Conservation (phyloP, 1,284 basidiomycete genomes). For the Fomitopsis schrenkii region DNA sequence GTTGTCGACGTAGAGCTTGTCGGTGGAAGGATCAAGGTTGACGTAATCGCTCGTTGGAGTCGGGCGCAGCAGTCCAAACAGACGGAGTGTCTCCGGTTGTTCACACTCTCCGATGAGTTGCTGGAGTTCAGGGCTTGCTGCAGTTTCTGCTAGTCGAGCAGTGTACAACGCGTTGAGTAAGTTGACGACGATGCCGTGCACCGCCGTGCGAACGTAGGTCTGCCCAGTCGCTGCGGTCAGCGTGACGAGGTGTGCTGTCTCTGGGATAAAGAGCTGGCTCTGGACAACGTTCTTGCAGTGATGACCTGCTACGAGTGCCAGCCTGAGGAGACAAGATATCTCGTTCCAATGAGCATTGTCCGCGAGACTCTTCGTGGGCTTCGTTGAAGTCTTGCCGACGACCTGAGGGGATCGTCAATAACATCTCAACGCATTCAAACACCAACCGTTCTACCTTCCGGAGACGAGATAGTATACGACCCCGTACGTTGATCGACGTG, state of each 20-base stretch:
- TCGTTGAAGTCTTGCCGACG: conserved; percentile 68
- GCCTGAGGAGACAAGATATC: conserved; percentile 74
- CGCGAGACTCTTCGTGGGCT: conserved; percentile 54
- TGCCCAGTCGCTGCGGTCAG: conserved; percentile 75
- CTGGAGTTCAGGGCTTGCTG: conserved; percentile 49
- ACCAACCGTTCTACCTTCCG: conserved; percentile 53
- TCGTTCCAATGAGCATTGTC: conserved; percentile 83
- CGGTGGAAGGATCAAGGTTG: conserved; percentile 49
- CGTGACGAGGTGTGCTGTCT: conserved; percentile 75
- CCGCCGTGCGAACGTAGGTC: conserved; percentile 69
- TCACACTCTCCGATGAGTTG: conserved; percentile 60
- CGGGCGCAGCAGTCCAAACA: conserved; percentile 71
- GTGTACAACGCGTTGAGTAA: conserved; percentile 73
- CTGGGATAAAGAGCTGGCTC: conserved; percentile 78
- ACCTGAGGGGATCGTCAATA: conserved; percentile 37
- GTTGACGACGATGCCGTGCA: conserved; percentile 80
- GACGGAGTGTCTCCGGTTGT: conserved; percentile 50
- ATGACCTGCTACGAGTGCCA: conserved; percentile 70
- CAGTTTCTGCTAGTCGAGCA: conserved; percentile 53
- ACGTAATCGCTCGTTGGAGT: conserved; percentile 63
- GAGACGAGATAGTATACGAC: conserved; percentile 71
- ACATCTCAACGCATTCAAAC: neutral
- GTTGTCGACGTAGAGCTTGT: conserved; percentile 59
- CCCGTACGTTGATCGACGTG: conserved; percentile 74
- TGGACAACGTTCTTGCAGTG: conserved; percentile 59